Evolutionary conservation across 2,329 filamentous ascomycete genomes (phyloP), one percentile per base, ranked within the genome.

Genomic region (Arthrobotrys conoides): DNA sequence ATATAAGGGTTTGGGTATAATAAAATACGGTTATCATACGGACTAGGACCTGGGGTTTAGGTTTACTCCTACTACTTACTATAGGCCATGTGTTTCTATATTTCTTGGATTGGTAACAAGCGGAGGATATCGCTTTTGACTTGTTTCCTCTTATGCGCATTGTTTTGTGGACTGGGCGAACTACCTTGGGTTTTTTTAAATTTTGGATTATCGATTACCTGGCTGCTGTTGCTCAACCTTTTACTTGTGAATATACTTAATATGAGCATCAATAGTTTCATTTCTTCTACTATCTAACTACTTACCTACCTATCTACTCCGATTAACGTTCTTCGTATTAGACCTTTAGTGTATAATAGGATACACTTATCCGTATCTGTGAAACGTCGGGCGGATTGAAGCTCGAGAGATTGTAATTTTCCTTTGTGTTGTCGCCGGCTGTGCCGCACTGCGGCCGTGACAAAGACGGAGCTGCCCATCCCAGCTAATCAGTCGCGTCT

Each of bases 221-320:
- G 53, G 53, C 33, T 18, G 53, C 33, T n/a, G 18, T 38, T n/a
- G 53, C n/a, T 41, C 53, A n/a, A n/a, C 20, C 44, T 38, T 67
- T 46, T 71, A 46, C 22, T 16, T 67, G 70, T 73, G 70, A 67
- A 73, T 67, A 73, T 67, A 73, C 46, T 44, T 73, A 66, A 72
- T 72, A 30, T 33, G 22, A 41, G 36, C 18, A n/a, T 57, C 36
- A 49, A 64, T 10, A 41, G 16, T 27, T 55, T 36, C 14, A 30
- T 30, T 30, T 41, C 38, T 46, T 38, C 10, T 41, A 41, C 12
- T 41, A 38, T 51, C 14, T 22, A 22, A 44, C 16, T 48, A 41
- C 9, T 8, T 38, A 38, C 9, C 9, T 38, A 38, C 3, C 4
- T 38, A 38, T 14, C 36, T 38, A 38, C 27, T 30, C 6, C 6